These are phyloP conservation scores for Brassica nigra DNA, from an alignment of 345 rosid genomes.

Conservation along the genomic window DNA sequence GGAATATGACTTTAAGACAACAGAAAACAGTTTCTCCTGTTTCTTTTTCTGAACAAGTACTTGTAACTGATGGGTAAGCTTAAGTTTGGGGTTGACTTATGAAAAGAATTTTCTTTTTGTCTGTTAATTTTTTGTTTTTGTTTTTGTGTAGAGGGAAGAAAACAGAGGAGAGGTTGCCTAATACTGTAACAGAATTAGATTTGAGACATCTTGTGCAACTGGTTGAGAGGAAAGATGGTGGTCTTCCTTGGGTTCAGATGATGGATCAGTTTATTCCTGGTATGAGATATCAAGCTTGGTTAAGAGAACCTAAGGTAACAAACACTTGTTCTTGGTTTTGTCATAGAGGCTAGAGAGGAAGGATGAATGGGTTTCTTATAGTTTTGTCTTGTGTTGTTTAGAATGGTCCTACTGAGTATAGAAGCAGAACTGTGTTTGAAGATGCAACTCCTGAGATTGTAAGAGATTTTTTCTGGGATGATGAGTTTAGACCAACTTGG, in stretches of 20 bases:
- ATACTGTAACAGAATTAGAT: conserved; percentile 61
- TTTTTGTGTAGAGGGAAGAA: conserved; percentile 39
- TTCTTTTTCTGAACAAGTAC: conserved; percentile 19
- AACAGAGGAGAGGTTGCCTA: conserved; percentile 43
- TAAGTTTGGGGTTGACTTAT: not conserved
- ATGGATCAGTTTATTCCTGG: conserved; percentile 67
- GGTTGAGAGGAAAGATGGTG: conserved; percentile 75
- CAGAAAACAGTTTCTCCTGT: conserved; percentile 34
- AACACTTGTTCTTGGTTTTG: conserved; percentile 12
- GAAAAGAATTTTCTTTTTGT: not conserved
- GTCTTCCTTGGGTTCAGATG: conserved; percentile 67
- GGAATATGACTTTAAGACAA: conserved; percentile 37
- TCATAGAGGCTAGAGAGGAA: too few relatives aligned
- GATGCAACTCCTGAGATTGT: conserved; percentile 63
- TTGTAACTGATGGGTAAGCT: conserved; percentile 27
- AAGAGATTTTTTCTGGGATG: conserved; percentile 89
- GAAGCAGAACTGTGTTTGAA: conserved; percentile 67
- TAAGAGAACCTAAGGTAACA: conserved; percentile 66
- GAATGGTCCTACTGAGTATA: conserved; percentile 79
- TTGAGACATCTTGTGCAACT: conserved; percentile 59
- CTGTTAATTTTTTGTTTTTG: not conserved
- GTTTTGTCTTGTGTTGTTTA: conserved; percentile 16
- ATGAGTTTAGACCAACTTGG: conserved; percentile 71
- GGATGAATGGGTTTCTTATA: not conserved
- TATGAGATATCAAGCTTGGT: conserved; percentile 77